Evolutionary conservation across 495 filamentous ascomycete species (phyloP).

Genomic region (Daldinia grandis): DNA sequence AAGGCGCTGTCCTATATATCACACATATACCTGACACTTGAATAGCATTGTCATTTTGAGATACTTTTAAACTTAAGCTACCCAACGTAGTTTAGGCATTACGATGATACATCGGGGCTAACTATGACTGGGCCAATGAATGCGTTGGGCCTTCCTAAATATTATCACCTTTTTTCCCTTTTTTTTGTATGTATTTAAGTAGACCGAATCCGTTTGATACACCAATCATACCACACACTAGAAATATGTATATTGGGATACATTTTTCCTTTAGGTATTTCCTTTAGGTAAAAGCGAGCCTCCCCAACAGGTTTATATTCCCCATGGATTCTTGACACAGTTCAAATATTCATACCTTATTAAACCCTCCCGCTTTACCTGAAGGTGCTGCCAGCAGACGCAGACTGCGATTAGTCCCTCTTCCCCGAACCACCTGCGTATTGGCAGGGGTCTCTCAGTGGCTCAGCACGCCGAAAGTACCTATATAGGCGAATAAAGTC

Average conservation of each 20-base stretch:
- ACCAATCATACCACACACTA: constrained; percentile 20
- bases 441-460: background rate
- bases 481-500: background rate
- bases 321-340: constrained; percentile 12
- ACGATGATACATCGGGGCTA: constrained; percentile 10
- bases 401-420: background rate
- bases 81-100: constrained; percentile 17
- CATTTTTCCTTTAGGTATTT: constrained; percentile 4
- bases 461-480: background rate
- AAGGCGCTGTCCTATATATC: background rate
- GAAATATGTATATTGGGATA: constrained; percentile 10
- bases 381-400: background rate
- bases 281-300: constrained; percentile 3
- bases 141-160: constrained; percentile 2
- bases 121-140: constrained; percentile 15
- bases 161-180: constrained; percentile 16
- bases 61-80: background rate
- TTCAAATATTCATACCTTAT: background rate
- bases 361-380: background rate
- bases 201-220: constrained; percentile 5
- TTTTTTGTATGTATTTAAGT: constrained; percentile 8
- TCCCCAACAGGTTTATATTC: background rate
- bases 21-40: background rate
- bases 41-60: background rate
- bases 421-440: background rate